Evolutionary conservation across 2,329 filamentous ascomycete genomes (phyloP).

Genomic region (Xylariaceae sp.): DNA sequence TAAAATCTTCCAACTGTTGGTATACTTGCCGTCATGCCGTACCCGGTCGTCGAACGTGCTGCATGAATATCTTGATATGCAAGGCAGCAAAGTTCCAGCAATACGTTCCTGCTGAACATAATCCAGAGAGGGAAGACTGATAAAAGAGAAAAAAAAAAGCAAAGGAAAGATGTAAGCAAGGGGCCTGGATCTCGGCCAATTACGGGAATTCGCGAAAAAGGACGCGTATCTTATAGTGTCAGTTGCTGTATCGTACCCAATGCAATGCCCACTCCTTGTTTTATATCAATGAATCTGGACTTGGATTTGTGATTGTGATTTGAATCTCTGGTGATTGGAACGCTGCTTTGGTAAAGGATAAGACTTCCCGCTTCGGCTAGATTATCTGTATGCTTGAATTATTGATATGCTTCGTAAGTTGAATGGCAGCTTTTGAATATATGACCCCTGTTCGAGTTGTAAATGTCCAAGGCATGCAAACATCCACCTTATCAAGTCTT

Average conservation of each 20-base stretch:
- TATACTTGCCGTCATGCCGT: not conserved
- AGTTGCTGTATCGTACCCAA: conserved; percentile 21
- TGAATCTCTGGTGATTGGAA: not conserved
- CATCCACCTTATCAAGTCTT: too few relatives aligned
- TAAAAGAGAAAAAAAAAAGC: not conserved
- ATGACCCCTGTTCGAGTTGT: too few relatives aligned
- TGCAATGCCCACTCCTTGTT: conserved; percentile 24
- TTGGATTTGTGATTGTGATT: not conserved
- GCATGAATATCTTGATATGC: not conserved
- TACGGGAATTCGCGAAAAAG: not conserved
- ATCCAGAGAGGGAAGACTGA: not conserved
- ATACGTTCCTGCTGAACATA: not conserved
- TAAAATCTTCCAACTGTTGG: not conserved
- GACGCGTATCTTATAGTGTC: not conserved
- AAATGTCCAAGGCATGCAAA: too few relatives aligned
- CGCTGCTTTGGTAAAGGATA: not conserved
- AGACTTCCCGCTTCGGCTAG: not conserved
- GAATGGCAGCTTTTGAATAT: too few relatives aligned
- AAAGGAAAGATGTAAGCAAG: conserved; percentile 8
- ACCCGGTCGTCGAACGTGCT: not conserved
- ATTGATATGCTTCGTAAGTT: too few relatives aligned
- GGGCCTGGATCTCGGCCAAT: not conserved
- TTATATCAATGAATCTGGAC: not conserved
- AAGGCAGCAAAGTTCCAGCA: not conserved
- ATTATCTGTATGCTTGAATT: too few relatives aligned